These are phyloP conservation scores for Rhytidhysteron rufulum DNA, from an alignment of 2,329 filamentous ascomycete species.

Conservation along the genomic window DNA sequence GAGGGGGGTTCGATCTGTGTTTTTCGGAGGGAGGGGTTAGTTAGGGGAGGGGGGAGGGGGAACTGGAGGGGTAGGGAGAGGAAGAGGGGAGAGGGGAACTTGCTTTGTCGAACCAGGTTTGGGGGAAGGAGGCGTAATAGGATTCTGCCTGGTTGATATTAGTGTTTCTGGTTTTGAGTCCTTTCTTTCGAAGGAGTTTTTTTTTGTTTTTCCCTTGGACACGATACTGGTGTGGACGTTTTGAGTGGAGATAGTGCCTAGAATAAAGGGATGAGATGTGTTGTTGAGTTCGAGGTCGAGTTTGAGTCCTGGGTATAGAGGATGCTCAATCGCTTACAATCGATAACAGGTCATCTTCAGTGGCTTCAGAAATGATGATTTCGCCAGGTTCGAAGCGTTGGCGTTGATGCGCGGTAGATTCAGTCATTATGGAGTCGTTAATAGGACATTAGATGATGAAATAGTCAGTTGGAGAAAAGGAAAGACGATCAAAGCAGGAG, in stretches of 20 bases:
- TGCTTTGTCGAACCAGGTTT: constrained; percentile 4
- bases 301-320: neutral
- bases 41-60: neutral
- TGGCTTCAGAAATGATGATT: constrained; percentile 9
- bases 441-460: too few relatives aligned
- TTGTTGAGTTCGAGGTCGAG: neutral
- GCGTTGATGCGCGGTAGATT: neutral
- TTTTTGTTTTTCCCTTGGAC: too few relatives aligned
- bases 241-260: too few relatives aligned
- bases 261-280: neutral
- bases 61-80: neutral
- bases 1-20: too few relatives aligned
- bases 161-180: too few relatives aligned
- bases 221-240: too few relatives aligned
- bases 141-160: constrained; percentile 6
- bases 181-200: too few relatives aligned
- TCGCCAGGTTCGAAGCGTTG: constrained; percentile 6
- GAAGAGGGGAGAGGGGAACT: neutral
- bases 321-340: constrained; percentile 3
- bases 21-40: neutral
- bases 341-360: constrained; percentile 6
- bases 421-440: constrained; percentile 1
- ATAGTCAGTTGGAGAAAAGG: too few relatives aligned
- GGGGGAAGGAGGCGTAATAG: constrained; percentile 8
- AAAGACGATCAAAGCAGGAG: too few relatives aligned